A percentile compares a stretch with the other conserved stretches of the same genome.
Evolutionary conservation across 768 basidiomycete species (phyloP).

Genomic region (Chalciporus chontae): DNA sequence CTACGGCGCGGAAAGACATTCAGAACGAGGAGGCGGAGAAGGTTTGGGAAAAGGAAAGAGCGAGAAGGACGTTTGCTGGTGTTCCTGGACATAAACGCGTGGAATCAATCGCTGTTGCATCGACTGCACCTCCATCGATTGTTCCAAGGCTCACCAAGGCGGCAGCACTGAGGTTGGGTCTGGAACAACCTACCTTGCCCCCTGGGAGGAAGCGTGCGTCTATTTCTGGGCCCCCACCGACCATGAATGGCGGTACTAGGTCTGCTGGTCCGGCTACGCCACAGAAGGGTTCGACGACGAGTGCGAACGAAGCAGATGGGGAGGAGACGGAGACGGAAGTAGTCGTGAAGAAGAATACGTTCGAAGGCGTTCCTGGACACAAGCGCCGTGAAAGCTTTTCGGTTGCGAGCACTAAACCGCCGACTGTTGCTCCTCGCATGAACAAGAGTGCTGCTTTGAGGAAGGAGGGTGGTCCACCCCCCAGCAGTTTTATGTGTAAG

Average conservation of each 20-base stretch:
- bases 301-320: constrained; percentile 28
- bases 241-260: constrained; percentile 5
- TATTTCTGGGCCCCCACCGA: constrained; percentile 16
- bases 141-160: constrained; percentile 76
- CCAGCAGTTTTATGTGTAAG: constrained; percentile 71
- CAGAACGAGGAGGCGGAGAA: constrained; percentile 40
- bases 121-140: constrained; percentile 67
- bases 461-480: constrained; percentile 48
- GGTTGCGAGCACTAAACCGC: constrained; percentile 52
- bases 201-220: constrained; percentile 39
- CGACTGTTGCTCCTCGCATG: constrained; percentile 40
- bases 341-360: constrained; percentile 42
- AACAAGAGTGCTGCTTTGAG: constrained; percentile 44
- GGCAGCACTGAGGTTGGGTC: constrained; percentile 63
- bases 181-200: constrained; percentile 37
- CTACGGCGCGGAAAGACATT: constrained; percentile 27
- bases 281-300: constrained; percentile 11
- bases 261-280: constrained; percentile 7
- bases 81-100: constrained; percentile 81
- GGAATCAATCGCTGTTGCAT: constrained; percentile 66
- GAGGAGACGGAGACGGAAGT: constrained; percentile 27
- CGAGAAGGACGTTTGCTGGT: constrained; percentile 64
- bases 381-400: constrained; percentile 73
- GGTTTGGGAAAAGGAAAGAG: constrained; percentile 58
- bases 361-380: constrained; percentile 82